Percentiles rank a stretch among this genome's conserved stretches.
Conservation (phyloP, 805 yeast genomes). For the Pachysolen tannophilus region DNA sequence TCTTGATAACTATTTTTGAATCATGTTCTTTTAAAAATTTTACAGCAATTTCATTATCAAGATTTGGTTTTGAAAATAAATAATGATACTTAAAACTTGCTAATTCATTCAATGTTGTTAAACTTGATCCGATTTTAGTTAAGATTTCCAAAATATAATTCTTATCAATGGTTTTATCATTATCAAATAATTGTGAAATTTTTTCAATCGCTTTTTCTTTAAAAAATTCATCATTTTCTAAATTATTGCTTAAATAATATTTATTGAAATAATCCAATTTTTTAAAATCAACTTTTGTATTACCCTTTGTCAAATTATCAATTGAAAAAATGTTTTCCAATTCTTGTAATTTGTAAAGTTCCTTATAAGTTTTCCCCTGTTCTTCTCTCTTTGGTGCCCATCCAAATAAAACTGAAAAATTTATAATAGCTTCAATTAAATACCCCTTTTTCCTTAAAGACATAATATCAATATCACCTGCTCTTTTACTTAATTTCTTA, state of each 20-base stretch:
- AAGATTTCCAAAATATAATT: slow-evolving; percentile 34
- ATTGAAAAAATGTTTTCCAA: slow-evolving; percentile 51
- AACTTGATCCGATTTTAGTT: slow-evolving; percentile 33
- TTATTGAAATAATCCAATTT: slow-evolving; percentile 77
- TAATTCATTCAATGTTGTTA: slow-evolving; percentile 50
- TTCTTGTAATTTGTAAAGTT: slow-evolving; percentile 42
- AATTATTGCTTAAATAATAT: slow-evolving; percentile 42
- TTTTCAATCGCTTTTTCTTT: slow-evolving; percentile 30
- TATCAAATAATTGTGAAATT: slow-evolving; percentile 15
- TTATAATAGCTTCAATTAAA: slow-evolving; percentile 79
- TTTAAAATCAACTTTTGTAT: slow-evolving; percentile 79
- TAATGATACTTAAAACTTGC: slow-evolving; percentile 33
- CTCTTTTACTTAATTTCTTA: slow-evolving; percentile 79
- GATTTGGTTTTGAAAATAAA: slow-evolving; percentile 32
- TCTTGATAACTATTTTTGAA: slow-evolving; percentile 4
- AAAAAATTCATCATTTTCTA: slow-evolving; percentile 27
- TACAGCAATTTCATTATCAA: slow-evolving; percentile 18
- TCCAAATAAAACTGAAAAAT: slow-evolving; percentile 85
- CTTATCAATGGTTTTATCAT: slow-evolving; percentile 12
- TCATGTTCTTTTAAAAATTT: slow-evolving; percentile 20
- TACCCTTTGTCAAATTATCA: slow-evolving; percentile 80
- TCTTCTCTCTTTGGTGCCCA: slow-evolving; percentile 76
- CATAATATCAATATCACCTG: slow-evolving; percentile 71
- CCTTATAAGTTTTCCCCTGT: slow-evolving; percentile 40
- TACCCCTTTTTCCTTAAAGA: slow-evolving; percentile 53